Conservation (phyloP, 352 stramenopile species). For the Globisporangium cylindrosporum region DNA sequence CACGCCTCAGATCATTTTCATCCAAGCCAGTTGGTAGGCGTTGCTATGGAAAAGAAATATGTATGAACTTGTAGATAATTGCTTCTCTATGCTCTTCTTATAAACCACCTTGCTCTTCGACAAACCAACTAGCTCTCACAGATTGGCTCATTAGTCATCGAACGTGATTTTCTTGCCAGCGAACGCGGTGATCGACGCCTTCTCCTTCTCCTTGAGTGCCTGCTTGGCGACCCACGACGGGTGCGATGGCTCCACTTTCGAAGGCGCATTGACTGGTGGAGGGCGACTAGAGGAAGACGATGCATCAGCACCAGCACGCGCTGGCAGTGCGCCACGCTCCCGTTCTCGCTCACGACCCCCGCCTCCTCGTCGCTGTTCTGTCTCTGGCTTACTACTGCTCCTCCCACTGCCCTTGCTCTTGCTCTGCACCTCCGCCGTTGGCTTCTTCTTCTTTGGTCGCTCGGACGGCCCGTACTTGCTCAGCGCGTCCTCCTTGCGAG, state of each 20-base stretch:
- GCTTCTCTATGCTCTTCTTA: neutral
- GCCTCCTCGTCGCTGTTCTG: slow-evolving; percentile 11
- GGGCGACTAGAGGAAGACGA: neutral
- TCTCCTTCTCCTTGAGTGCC: slow-evolving; percentile 80
- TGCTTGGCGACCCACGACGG: slow-evolving; percentile 84
- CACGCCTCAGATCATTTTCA: too few species aligned
- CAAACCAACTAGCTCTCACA: neutral
- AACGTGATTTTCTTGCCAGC: slow-evolving; percentile 86
- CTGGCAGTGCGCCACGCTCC: slow-evolving; percentile 20
- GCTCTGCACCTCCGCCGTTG: slow-evolving; percentile 19
- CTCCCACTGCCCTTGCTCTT: slow-evolving; percentile 14
- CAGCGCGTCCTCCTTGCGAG: slow-evolving; percentile 12
- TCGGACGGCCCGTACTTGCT: slow-evolving; percentile 77
- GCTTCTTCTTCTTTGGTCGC: slow-evolving; percentile 70
- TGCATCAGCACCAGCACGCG: slow-evolving; percentile 1
- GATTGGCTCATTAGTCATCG: slow-evolving; percentile 29
- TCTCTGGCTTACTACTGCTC: slow-evolving; percentile 14
- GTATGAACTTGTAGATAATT: neutral
- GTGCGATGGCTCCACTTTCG: slow-evolving; percentile 33
- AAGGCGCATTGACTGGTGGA: neutral
- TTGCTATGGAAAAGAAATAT: too few species aligned
- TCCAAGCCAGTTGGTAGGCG: too few species aligned
- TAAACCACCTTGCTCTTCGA: neutral
- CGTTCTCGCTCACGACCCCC: slow-evolving; percentile 19
- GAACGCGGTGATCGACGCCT: slow-evolving; percentile 62